Evolutionary conservation across 768 basidiomycete genomes (phyloP), one percentile per base, ranked within the genome.

Genomic region (Naganishia vaughanmartiniae): DNA sequence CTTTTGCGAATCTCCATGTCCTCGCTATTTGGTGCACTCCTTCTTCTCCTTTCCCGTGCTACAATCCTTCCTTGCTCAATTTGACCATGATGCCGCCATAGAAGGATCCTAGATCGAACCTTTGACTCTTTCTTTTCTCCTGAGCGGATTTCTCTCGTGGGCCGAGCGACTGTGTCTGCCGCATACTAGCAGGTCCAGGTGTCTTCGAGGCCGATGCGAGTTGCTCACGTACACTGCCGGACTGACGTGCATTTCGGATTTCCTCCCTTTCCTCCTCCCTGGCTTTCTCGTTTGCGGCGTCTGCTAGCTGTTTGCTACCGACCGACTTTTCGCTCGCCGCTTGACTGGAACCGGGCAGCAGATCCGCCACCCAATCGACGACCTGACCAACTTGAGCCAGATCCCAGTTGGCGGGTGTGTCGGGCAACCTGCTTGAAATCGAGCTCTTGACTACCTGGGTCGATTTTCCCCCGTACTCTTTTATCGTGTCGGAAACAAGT

Each of bases 21-120:
- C 34, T 57, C 3, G 31, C 30, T 51, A 21, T 51, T 42, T n/a
- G 36, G 19, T 24, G 1, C 46, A 6, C 30, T 58, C 19, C 15
- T 34, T 26, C 24, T 45, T 21, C 15, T 34, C 17, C 24, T 45
- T 21, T 33, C 4, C 36, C 24, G 4, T 19, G 1, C 42, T 63
- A 63, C 39, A 63, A 30, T 36, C 95, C 95, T 78, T 96, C 92
- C 70, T 97, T 90, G 74, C 93, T 92, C 82, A 99, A 81, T 83
- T 92, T 95, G 81, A 90, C 86, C 73, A 90, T 87, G 54, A 98
- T 80, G 7, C 93, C 91, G 39, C 96, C 85, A 80, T 95, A 95
- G 81, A 99, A 91, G 75, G 88, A 83, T 78, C 94, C 93, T 77
- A 97, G 81, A 77, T 93, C 90, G 75, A 86, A 86, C 82, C 89